These are phyloP conservation scores for Castanospermum australe DNA, from an alignment of 306 rosid species.

Conservation along the genomic window DNA sequence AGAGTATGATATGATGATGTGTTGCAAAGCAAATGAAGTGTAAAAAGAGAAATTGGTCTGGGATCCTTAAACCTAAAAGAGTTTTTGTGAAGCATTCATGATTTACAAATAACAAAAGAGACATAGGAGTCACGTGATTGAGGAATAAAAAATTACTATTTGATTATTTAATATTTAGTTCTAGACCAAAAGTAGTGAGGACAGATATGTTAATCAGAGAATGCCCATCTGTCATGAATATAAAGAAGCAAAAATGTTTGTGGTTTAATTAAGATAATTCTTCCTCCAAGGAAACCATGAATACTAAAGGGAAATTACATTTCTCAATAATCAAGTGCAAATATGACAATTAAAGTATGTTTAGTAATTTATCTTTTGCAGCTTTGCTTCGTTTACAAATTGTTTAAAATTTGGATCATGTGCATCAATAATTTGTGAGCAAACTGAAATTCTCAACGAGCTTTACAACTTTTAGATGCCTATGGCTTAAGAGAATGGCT, in stretches of 20 bases:
- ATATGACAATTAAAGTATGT: background rate
- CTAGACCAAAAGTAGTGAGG: background rate
- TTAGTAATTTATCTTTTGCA: background rate
- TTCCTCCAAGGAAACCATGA: background rate
- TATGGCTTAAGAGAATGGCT: background rate
- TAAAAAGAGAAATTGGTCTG: background rate
- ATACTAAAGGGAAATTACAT: background rate
- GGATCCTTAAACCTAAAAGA: background rate
- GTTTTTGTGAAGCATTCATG: background rate
- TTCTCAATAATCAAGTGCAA: background rate
- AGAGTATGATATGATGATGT: background rate
- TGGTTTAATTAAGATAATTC: background rate
- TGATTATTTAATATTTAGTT: background rate
- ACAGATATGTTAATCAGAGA: background rate
- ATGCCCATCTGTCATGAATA: background rate
- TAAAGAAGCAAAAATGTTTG: background rate
- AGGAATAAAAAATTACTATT: background rate
- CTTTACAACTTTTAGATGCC: background rate
- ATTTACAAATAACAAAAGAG: background rate
- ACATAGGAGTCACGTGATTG: background rate
- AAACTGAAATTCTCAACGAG: constrained; percentile 10
- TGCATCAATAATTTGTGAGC: background rate
- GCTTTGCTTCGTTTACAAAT: background rate
- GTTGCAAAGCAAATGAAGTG: background rate
- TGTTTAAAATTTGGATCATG: background rate